phyloP scores from a whole-genome alignment of 352 stramenopile species.

The Pythium rishiriense region DNA sequence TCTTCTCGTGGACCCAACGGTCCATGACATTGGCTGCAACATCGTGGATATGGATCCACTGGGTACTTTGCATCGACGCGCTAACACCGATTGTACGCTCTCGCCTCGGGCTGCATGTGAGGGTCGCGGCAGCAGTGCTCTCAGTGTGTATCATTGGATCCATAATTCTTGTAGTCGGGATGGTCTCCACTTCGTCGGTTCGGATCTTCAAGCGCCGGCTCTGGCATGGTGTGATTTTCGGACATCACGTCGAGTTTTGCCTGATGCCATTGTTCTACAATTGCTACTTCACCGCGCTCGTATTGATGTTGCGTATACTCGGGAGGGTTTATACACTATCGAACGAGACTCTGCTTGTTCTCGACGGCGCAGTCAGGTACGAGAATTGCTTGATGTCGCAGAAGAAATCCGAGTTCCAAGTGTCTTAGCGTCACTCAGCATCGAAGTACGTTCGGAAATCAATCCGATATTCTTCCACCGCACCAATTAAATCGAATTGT shows the following conservation, averaged over 20 bases:
- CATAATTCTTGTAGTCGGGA: neutral
- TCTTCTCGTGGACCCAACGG: neutral
- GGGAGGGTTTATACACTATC: neutral
- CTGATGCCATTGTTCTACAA: conserved; percentile 1
- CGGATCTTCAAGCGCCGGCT: neutral
- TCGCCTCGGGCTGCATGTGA: conserved; percentile 8
- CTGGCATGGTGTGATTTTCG: neutral
- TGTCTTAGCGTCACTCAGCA: neutral
- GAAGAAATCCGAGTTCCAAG: neutral
- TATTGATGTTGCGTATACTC: neutral
- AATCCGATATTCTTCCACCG: no score
- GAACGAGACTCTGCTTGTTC: neutral
- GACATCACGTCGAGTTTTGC: neutral
- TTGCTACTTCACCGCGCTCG: neutral
- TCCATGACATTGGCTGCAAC: neutral
- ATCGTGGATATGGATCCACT: conserved; percentile 22
- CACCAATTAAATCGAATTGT: no score
- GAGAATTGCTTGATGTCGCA: neutral
- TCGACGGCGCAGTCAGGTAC: neutral
- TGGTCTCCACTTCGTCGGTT: neutral
- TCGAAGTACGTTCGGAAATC: neutral
- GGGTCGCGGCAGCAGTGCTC: neutral
- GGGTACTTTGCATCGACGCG: conserved; percentile 17
- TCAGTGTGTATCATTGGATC: neutral
- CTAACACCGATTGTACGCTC: conserved; percentile 3